Base-by-base conservation (phyloP, 495 filamentous ascomycete genomes). In the Penicillium goetzii region DNA sequence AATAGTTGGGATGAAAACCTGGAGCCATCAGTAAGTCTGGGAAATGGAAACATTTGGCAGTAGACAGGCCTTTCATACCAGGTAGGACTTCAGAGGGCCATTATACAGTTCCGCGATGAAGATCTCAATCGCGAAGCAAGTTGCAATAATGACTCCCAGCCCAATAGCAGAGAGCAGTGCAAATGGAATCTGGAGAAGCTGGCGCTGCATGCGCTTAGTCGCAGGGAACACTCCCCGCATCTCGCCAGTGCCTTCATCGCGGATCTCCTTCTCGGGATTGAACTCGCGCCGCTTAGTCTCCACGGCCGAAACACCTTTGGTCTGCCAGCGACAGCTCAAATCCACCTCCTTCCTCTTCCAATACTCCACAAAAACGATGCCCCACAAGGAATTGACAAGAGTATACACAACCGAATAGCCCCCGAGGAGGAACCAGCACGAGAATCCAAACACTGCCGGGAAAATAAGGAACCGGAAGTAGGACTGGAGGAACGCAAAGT, bases 331-430 rank as follows among this genome's bases (percentile, higher is more conserved):
- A 36, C 97, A 88, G 23, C 91, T 90, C 12, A 98, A 80, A 74
- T 99, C 96, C 14, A 89, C 81, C 74, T 99, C 93, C 77, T 97
- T 91, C 61, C 90, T 89, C 78, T 95, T 97, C 95, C 95, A 99
- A 73, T 92, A 97, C 75, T 99, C 95, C 41, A 96, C 89, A 69
- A 99, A 98, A 23, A 93, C 78, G 2, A 96, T 87, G 57, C 90
- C 89, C 93, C 94, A 97, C 5, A 98, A 79, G 33, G 86, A 87
- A 72, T 90, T 96, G 43, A 91, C 84, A 12, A 94, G 69, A 3
- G 90, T 90, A 67, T 97, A 99, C 41, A 93, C 76, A 62, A 87
- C 84, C 4, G 94, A 97, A 75, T 89, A 99, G 45, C 88, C 83
- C 2, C 93, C 92, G 3, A 99, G 82, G 15, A 97, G 66, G 32